A percentile compares a stretch with the other conserved stretches of the same genome.
Conservation (phyloP, 768 basidiomycete species). For the Mrakia frigida region DNA sequence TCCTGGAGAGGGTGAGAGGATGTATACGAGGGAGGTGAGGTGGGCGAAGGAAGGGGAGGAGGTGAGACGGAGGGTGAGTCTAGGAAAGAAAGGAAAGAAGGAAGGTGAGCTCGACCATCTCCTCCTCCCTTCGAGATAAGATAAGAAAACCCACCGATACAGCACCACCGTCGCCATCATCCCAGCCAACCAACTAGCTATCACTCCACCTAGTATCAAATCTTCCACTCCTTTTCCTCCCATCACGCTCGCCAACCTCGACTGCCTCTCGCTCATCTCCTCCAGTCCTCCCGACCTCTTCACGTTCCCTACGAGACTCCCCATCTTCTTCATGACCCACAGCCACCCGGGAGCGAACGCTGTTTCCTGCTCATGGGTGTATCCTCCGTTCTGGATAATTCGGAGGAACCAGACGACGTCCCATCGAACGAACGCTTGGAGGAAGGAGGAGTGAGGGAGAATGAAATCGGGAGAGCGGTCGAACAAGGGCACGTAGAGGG, state of each 20-base stretch:
- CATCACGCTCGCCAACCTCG: no score
- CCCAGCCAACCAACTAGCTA: conserved; percentile 34
- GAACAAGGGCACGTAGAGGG: conserved; percentile 28
- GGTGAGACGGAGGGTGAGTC: conserved; percentile 57
- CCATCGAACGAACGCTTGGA: conserved; percentile 63
- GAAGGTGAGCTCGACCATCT: conserved; percentile 35
- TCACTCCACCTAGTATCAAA: conserved; percentile 36
- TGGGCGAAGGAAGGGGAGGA: conserved; percentile 57
- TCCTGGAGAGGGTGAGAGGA: conserved; percentile 74
- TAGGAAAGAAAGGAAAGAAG: conserved; percentile 50
- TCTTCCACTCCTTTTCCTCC: conserved; percentile 22
- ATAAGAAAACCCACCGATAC: conserved; percentile 44
- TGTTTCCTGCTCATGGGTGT: conserved; percentile 71
- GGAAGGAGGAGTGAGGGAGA: neutral
- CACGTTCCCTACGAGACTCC: conserved; percentile 22
- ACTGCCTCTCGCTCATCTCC: neutral
- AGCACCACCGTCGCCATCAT: conserved; percentile 39
- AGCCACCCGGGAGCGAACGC: conserved; percentile 78
- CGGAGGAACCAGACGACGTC: conserved; percentile 75
- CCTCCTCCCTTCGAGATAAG: neutral
- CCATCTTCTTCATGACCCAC: conserved; percentile 50
- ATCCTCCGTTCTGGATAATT: conserved; percentile 55
- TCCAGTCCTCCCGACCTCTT: neutral
- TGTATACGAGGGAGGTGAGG: conserved; percentile 60
- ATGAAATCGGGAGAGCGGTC: conserved; percentile 32